These are phyloP conservation scores for Mollisiaceae sp. DNA, from an alignment of 2,329 filamentous ascomycete species.

Conservation along the genomic window DNA sequence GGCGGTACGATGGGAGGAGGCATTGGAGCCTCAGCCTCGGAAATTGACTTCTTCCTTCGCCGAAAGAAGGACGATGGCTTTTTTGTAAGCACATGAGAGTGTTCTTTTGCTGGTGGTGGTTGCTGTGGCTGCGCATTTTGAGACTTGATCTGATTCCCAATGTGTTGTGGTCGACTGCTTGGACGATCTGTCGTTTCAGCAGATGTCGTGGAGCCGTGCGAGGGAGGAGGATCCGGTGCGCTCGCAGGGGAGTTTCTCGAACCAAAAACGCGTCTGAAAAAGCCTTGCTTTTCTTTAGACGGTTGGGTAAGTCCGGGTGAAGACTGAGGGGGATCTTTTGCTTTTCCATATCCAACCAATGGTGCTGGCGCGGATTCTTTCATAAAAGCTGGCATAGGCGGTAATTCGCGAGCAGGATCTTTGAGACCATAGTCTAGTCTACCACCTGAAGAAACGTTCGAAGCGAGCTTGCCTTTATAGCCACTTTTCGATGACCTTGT, in stretches of 20 bases:
- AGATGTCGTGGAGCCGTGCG: conserved; percentile 45
- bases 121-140: conserved; percentile 38
- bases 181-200: conserved; percentile 47
- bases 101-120: conserved; percentile 39
- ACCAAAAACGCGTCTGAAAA: conserved; percentile 89
- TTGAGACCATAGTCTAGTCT: conserved; percentile 43
- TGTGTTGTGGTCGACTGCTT: conserved; percentile 49
- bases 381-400: conserved; percentile 45
- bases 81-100: conserved; percentile 67
- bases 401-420: conserved; percentile 37
- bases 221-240: conserved; percentile 40
- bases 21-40: conserved; percentile 65
- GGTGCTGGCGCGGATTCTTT: conserved; percentile 58
- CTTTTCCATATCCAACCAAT: conserved; percentile 56
- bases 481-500: conserved; percentile 57
- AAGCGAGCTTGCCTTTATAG: conserved; percentile 48
- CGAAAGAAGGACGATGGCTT: conserved; percentile 95
- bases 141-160: conserved; percentile 54
- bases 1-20: conserved; percentile 52
- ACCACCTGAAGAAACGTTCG: conserved; percentile 42
- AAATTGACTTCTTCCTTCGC: conserved; percentile 86
- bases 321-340: conserved; percentile 44
- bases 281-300: conserved; percentile 77
- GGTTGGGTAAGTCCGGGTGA: conserved; percentile 47
- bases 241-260: conserved; percentile 58